Conservation (phyloP, 306 rosid species). For the Pyrus bretschneideri region DNA sequence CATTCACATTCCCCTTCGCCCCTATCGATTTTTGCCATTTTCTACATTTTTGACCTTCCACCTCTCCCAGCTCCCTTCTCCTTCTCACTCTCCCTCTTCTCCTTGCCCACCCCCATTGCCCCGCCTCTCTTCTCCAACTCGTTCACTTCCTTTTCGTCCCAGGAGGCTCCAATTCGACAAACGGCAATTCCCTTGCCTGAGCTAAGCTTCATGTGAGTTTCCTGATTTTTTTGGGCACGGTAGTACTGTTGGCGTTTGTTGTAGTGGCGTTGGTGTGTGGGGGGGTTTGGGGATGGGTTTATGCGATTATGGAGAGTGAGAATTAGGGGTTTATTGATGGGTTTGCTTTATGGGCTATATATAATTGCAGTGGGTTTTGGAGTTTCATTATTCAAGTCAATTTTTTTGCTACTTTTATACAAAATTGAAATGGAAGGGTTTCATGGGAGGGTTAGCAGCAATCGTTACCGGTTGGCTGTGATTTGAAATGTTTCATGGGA, state of each 20-base stretch:
- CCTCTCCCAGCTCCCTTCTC: slow-evolving; percentile 59
- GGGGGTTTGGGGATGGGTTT: slow-evolving; percentile 12
- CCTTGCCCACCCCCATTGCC: slow-evolving; percentile 47
- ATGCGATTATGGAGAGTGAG: slow-evolving; percentile 36
- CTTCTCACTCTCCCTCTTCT: slow-evolving; percentile 44
- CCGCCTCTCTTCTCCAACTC: slow-evolving; percentile 36
- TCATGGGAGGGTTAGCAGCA: too few relatives aligned
- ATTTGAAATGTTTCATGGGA: too few relatives aligned
- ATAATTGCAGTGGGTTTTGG: slow-evolving; percentile 61
- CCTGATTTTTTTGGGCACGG: slow-evolving; percentile 27
- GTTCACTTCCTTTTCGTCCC: slow-evolving; percentile 43
- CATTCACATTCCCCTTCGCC: background rate
- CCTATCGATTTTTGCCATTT: slow-evolving; percentile 22
- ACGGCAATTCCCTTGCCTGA: slow-evolving; percentile 32
- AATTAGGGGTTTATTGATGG: slow-evolving; percentile 49
- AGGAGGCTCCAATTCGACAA: slow-evolving; percentile 1
- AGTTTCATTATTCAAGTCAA: slow-evolving; percentile 73
- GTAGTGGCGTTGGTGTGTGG: slow-evolving; percentile 42
- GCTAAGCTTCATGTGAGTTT: slow-evolving; percentile 34
- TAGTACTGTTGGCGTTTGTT: slow-evolving; percentile 27
- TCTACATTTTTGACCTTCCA: slow-evolving; percentile 52
- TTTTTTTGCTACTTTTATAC: background rate
- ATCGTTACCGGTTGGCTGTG: too few relatives aligned
- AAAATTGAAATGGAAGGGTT: too few relatives aligned
- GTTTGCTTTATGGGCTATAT: slow-evolving; percentile 50